These are phyloP conservation scores for Sporisorium exsertum DNA, from an alignment of 1,284 basidiomycete species.

Conservation along the genomic window DNA sequence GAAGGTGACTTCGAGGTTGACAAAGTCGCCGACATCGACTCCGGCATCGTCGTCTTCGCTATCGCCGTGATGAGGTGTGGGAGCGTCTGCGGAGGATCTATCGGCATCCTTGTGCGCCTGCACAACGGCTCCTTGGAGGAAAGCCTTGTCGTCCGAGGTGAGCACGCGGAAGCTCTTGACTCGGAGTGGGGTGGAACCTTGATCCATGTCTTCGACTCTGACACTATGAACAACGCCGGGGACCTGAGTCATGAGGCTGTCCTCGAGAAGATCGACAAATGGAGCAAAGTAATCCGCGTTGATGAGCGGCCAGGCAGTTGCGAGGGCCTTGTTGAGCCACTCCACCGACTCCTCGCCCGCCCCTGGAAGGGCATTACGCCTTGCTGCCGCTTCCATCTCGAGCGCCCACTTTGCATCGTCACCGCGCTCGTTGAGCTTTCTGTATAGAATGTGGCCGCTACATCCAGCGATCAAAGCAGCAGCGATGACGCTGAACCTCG, in stretches of 20 bases:
- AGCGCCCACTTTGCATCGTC: slow-evolving; percentile 47
- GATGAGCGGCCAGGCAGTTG: slow-evolving; percentile 63
- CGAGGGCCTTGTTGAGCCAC: slow-evolving; percentile 63
- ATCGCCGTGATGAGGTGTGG: slow-evolving; percentile 6
- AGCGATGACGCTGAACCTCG: slow-evolving; percentile 34
- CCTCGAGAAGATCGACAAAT: slow-evolving; percentile 64
- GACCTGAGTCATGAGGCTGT: slow-evolving; percentile 65
- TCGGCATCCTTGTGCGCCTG: slow-evolving; percentile 41
- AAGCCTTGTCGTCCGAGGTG: slow-evolving; percentile 37
- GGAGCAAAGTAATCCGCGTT: slow-evolving; percentile 62
- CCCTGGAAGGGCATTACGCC: slow-evolving; percentile 13
- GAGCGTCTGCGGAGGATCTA: not conserved
- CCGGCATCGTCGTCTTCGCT: slow-evolving; percentile 23
- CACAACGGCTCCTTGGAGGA: slow-evolving; percentile 37
- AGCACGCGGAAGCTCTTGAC: slow-evolving; percentile 58
- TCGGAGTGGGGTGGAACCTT: slow-evolving; percentile 57
- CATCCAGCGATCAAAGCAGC: slow-evolving; percentile 28
- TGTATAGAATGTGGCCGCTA: slow-evolving; percentile 47
- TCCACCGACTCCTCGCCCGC: slow-evolving; percentile 56
- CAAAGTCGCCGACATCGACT: slow-evolving; percentile 58
- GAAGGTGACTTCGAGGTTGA: slow-evolving; percentile 62
- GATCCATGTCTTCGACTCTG: slow-evolving; percentile 64
- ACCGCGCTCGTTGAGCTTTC: slow-evolving; percentile 32
- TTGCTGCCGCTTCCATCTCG: slow-evolving; percentile 39
- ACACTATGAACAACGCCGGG: slow-evolving; percentile 61